phyloP scores from a whole-genome alignment of 2,329 filamentous ascomycete genomes.

The Exophiala lecanii-corni region DNA sequence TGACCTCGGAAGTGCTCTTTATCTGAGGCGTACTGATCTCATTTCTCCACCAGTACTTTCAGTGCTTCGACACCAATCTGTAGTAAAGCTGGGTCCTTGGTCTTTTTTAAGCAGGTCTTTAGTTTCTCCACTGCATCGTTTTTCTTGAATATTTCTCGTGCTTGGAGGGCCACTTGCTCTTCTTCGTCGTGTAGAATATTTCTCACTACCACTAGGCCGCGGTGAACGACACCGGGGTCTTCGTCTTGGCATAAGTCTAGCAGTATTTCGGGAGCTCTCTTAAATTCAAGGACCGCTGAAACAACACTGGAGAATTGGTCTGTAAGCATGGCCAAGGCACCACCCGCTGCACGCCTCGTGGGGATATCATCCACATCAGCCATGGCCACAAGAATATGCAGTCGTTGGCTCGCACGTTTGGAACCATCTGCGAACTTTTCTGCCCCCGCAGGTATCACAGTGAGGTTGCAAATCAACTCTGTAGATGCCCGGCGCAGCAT shows the following conservation, averaged over 20 bases:
- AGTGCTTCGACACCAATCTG: constrained; percentile 67
- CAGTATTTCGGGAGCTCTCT: constrained; percentile 68
- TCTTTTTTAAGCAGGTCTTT: constrained; percentile 65
- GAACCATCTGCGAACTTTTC: constrained; percentile 50
- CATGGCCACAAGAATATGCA: constrained; percentile 82
- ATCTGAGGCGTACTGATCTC: too few species aligned
- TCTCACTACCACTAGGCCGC: constrained; percentile 70
- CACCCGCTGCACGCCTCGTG: constrained; percentile 79
- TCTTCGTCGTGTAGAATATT: constrained; percentile 68
- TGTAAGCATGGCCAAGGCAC: constrained; percentile 79
- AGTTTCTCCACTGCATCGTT: constrained; percentile 63
- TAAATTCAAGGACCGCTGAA: constrained; percentile 54
- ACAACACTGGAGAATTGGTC: constrained; percentile 67
- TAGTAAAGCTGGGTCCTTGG: constrained; percentile 64
- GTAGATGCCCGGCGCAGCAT: constrained; percentile 77
- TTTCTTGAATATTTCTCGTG: constrained; percentile 55
- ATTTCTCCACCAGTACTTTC: constrained; percentile 43
- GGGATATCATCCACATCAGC: constrained; percentile 77
- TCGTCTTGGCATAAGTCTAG: constrained; percentile 72
- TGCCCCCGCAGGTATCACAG: constrained; percentile 41
- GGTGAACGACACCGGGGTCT: constrained; percentile 49
- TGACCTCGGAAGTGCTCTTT: too few species aligned
- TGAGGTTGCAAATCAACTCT: constrained; percentile 86
- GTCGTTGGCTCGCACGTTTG: constrained; percentile 63
- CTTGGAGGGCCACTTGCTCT: constrained; percentile 55